Base-by-base conservation (phyloP, 2,329 filamentous ascomycete species). In the Aspergillus vadensis region DNA sequence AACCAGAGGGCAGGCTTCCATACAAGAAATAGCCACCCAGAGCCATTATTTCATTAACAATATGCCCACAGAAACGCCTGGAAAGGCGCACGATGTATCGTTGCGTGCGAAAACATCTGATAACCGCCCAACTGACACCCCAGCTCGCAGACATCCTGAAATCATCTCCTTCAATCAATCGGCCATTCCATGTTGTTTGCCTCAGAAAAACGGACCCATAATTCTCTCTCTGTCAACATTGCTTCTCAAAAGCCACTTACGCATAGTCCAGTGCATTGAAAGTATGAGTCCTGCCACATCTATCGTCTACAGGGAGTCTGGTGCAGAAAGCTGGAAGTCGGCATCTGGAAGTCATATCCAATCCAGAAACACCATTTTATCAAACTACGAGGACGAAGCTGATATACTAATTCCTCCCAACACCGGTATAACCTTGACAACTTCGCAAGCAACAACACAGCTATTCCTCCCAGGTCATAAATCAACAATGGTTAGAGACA, bases 341-440 rank as follows among this genome's bases (percentile, higher is more conserved):
- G 8, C 51, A 30, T 5, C 23, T 27, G 32, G 44, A 21, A 17
- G 30, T 14, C 51, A 38, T n/a, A 30, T 17, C 27, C 32, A 50
- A 25, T 25, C 25, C 7, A 25, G 25, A 17, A 30, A 14, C 17
- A 21, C 19, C 32, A 19, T 54, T 10, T 15, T 10, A 10, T 14
- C 30, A 23, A 27, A 38, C 2, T 49, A 17, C 23, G 25, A 27
- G 27, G 48, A 47, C 7, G 73, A 77, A 64, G 73, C 91, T 2
- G 92, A 97, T 67, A 75, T 97, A 3, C 84, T 89, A 1, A 68
- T 93, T 5, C 91, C 91, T 0, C 86, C 91, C 0, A 81, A 80
- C 0, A 86, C 84, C 0, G 92, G 90, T 0, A 77, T 96, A 2
- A 74, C 96, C 0, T 70, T 90, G 19, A 91, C 91, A 0, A 90